Conservation (phyloP, 768 basidiomycete genomes). For the Neoboletus magnificus region DNA sequence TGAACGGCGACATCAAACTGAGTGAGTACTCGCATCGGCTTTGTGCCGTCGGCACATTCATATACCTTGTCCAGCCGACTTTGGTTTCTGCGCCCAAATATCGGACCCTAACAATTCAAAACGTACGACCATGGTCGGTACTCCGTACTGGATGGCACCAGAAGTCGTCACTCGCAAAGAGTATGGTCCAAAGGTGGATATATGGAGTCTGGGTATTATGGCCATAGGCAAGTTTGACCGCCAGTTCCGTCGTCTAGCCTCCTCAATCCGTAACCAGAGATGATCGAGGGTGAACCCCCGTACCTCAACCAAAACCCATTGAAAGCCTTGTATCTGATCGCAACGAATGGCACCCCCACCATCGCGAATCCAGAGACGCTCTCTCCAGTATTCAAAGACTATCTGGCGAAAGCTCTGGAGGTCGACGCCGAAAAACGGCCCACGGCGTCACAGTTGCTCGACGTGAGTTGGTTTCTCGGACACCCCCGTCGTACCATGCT, state of each 20-base stretch:
- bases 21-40: conserved; percentile 57
- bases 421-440: conserved; percentile 96
- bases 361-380: conserved; percentile 87
- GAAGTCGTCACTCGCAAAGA: conserved; percentile 98
- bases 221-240: conserved; percentile 66
- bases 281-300: conserved; percentile 98
- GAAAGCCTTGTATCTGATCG: conserved; percentile 96
- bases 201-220: conserved; percentile 97
- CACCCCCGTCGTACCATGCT: not conserved
- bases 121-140: conserved; percentile 97
- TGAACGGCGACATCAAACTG: conserved; percentile 96
- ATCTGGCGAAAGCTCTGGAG: conserved; percentile 82
- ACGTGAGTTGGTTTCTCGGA: conserved; percentile 43
- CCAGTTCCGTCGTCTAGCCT: not conserved
- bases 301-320: conserved; percentile 96
- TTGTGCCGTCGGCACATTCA: not conserved
- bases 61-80: conserved; percentile 64
- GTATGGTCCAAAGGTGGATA: conserved; percentile 97
- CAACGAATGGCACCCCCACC: conserved; percentile 95
- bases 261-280: conserved; percentile 51
- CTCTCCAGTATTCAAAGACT: conserved; percentile 81
- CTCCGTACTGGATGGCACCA: conserved; percentile 99
- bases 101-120: conserved; percentile 87
- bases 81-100: conserved; percentile 98
- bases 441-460: conserved; percentile 73